Evolutionary conservation across 495 filamentous ascomycete genomes (phyloP), one percentile per base, ranked within the genome.

Genomic region (Aspergillus taichungensis): DNA sequence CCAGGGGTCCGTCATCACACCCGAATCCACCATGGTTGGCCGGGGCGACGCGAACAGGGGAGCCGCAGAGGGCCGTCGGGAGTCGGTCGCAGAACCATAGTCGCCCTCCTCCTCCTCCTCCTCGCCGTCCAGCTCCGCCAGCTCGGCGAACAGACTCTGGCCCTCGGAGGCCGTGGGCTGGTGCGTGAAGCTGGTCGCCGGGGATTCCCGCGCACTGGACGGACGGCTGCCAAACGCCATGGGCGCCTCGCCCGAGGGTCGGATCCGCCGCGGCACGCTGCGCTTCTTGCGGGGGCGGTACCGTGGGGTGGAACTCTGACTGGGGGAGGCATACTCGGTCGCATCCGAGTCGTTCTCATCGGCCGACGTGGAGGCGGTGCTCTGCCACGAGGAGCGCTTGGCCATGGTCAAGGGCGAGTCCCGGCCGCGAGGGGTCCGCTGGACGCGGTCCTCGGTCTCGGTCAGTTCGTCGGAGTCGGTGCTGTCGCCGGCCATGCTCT

Each of bases 121-220:
- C 43, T 85, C 85, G 40, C 82, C 76, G 49, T 79, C 77, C 8
- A 94, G 66, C 44, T 88, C 83, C 13, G 80, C 88, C 36, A 98
- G 75, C 56, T 98, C 92, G 13, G 89, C 87, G 60, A 88, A 94
- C 45, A 98, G 67, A 57, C 84, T 96, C 66, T 95, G 86, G 3
- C 78, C 79, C 50, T 71, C 74, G 36, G 72, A 67, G 13, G 75
- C 67, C 13, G 71, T 69, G 9, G 80, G 77, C 28, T 56, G 51
- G 34, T 63, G 58, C 13, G 53, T 56, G 50, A 66, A 70, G 55
- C 62, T 70, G 39, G 63, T 50, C n/a, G 62, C 63, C 6, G 63
- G 62, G 29, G 81, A 80, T 45, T 80, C 69, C 28, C 69, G 71
- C 3, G 69, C 60, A 42, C 70, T 77, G 6, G 70, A 69, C 13